A percentile compares a stretch with the other conserved stretches of the same genome.
phyloP scores from a whole-genome alignment of 2,329 filamentous ascomycete genomes.

The Rhynchosporium graminicola region DNA sequence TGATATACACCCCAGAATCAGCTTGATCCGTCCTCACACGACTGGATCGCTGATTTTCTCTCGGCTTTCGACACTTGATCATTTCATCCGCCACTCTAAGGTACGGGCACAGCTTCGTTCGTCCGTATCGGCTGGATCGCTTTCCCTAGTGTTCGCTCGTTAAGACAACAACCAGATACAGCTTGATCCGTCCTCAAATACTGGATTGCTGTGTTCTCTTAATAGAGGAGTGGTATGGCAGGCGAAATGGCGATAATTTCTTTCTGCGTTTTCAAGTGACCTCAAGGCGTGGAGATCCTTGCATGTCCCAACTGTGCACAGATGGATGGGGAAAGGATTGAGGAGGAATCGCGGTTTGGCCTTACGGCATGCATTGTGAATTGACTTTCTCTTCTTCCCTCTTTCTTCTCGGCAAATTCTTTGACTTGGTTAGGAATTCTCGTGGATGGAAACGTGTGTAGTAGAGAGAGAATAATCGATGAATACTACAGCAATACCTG shows the following conservation, averaged over 20 bases:
- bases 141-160: not conserved
- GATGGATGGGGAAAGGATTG: not conserved
- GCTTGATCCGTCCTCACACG: not conserved
- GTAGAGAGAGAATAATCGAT: no score
- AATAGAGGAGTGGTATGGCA: not conserved
- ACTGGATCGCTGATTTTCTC: not conserved
- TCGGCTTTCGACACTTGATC: not conserved
- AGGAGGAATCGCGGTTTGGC: not conserved
- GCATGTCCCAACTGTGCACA: not conserved
- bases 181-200: slow-evolving; percentile 6
- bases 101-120: no score
- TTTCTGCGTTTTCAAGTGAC: no score
- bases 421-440: no score
- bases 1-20: not conserved
- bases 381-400: not conserved
- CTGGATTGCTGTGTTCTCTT: not conserved
- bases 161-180: not conserved
- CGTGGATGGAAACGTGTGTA: no score
- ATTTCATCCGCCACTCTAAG: no score
- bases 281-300: not conserved
- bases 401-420: not conserved
- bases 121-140: not conserved
- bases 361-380: not conserved
- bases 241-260: not conserved
- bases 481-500: no score